Evolutionary conservation across 164 flowering plant genomes (phyloP).

Genomic region (Aristolochia fimbriata): DNA sequence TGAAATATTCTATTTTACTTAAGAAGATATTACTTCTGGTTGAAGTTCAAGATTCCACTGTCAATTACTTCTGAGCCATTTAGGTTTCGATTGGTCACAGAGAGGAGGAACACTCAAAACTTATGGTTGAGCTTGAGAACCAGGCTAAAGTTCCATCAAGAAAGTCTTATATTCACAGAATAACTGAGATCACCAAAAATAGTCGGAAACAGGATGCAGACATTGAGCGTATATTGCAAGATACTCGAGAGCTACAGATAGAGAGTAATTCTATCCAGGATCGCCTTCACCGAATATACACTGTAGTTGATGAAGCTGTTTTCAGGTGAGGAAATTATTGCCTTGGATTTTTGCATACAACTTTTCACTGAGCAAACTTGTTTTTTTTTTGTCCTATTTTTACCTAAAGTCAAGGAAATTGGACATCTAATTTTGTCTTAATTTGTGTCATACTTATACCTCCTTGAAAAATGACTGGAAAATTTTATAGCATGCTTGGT

Average conservation of each 20-base stretch:
- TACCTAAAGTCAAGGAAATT: too few species aligned
- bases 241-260: constrained; percentile 72
- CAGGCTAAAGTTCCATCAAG: constrained; percentile 52
- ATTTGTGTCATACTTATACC: too few species aligned
- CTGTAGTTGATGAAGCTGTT: constrained; percentile 61
- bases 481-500: too few species aligned
- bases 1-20: too few species aligned
- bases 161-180: constrained; percentile 53
- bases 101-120: constrained; percentile 48
- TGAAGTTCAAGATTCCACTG: too few species aligned
- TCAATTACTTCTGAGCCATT: background rate
- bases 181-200: constrained; percentile 76
- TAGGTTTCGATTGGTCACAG: constrained; percentile 16
- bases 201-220: constrained; percentile 78
- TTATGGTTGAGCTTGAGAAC: constrained; percentile 43
- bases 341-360: too few species aligned
- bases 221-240: constrained; percentile 57
- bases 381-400: too few species aligned
- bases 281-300: constrained; percentile 66
- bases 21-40: too few species aligned
- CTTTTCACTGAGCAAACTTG: too few species aligned
- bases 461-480: too few species aligned
- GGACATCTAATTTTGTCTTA: too few species aligned
- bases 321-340: constrained; percentile 33
- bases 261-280: constrained; percentile 77